Percentiles rank a stretch among this genome's conserved stretches.
These are phyloP conservation scores for Paulownia fortunei DNA, from an alignment of 257 asterid species.

Conservation along the genomic window DNA sequence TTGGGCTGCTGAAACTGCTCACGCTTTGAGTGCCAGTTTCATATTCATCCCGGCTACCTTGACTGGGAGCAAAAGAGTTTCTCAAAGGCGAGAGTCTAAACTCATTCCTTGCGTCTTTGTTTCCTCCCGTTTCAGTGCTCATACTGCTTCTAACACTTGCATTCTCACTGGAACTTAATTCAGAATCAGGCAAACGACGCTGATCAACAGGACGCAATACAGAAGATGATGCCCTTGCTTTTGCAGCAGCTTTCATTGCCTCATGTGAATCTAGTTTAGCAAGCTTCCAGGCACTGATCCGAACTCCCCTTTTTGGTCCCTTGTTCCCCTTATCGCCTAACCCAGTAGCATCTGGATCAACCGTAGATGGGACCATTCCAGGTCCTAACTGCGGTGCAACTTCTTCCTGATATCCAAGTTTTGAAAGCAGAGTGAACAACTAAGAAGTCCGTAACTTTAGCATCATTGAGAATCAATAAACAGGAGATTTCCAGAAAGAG, in stretches of 20 bases:
- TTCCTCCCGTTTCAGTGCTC: slow-evolving; percentile 82
- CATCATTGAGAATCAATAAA: neutral
- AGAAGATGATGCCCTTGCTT: slow-evolving; percentile 96
- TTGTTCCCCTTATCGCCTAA: slow-evolving; percentile 60
- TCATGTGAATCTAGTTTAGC: slow-evolving; percentile 92
- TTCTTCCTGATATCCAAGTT: slow-evolving; percentile 75
- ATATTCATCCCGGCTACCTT: slow-evolving; percentile 81
- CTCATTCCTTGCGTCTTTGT: slow-evolving; percentile 56
- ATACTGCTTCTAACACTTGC: slow-evolving; percentile 81
- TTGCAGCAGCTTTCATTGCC: slow-evolving; percentile 95
- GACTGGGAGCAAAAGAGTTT: slow-evolving; percentile 76
- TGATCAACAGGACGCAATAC: slow-evolving; percentile 86
- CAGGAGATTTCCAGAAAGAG: neutral
- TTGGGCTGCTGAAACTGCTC: slow-evolving; percentile 95
- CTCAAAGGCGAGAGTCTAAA: slow-evolving; percentile 51
- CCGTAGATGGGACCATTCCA: slow-evolving; percentile 90
- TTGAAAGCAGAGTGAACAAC: slow-evolving; percentile 32
- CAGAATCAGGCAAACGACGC: slow-evolving; percentile 69
- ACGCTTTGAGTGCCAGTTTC: slow-evolving; percentile 86
- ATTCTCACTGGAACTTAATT: slow-evolving; percentile 87
- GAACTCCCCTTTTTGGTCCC: slow-evolving; percentile 72
- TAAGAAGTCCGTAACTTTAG: neutral
- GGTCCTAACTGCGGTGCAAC: slow-evolving; percentile 99
- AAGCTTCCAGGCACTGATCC: slow-evolving; percentile 96
- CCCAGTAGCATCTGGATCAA: slow-evolving; percentile 90